These are phyloP conservation scores for Globisporangium paroecandrum DNA, from an alignment of 352 stramenopile genomes.

Conservation along the genomic window DNA sequence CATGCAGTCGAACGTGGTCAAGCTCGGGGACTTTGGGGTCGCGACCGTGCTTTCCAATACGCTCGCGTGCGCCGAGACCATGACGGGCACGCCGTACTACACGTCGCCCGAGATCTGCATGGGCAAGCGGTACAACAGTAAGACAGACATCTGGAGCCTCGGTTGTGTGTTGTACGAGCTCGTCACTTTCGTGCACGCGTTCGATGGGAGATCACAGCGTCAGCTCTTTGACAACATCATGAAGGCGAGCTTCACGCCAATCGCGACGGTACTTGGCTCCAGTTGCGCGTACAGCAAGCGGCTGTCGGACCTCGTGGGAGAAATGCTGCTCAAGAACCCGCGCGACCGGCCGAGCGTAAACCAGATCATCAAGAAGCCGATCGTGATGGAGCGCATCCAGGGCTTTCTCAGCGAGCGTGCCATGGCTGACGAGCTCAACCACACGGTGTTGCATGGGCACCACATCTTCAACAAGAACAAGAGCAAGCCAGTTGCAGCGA, in stretches of 20 bases:
- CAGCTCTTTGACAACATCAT: constrained; percentile 80
- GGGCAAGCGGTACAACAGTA: constrained; percentile 91
- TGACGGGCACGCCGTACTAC: constrained; percentile 88
- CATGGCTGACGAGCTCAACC: constrained; percentile 52
- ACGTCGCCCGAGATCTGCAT: constrained; percentile 93
- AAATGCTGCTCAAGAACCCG: constrained; percentile 65
- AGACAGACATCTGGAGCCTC: constrained; percentile 93
- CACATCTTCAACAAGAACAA: constrained; percentile 52
- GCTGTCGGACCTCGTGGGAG: constrained; percentile 35
- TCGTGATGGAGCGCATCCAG: constrained; percentile 66
- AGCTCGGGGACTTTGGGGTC: constrained; percentile 82
- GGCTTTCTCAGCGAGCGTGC: constrained; percentile 54
- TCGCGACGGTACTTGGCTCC: constrained; percentile 7
- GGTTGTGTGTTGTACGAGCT: constrained; percentile 94
- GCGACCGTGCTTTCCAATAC: constrained; percentile 73
- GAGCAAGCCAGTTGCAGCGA: not conserved
- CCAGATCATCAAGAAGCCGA: constrained; percentile 45
- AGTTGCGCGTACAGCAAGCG: constrained; percentile 20
- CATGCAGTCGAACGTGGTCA: constrained; percentile 53
- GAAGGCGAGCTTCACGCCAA: constrained; percentile 23
- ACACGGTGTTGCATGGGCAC: constrained; percentile 72
- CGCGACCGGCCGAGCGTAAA: constrained; percentile 62
- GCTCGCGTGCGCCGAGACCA: constrained; percentile 65
- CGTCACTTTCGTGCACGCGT: constrained; percentile 82
- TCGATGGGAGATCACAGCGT: constrained; percentile 78